A percentile compares a stretch with the other conserved stretches of the same genome.
phyloP scores from a whole-genome alignment of 495 filamentous ascomycete species.

The Penicillium silybi region DNA sequence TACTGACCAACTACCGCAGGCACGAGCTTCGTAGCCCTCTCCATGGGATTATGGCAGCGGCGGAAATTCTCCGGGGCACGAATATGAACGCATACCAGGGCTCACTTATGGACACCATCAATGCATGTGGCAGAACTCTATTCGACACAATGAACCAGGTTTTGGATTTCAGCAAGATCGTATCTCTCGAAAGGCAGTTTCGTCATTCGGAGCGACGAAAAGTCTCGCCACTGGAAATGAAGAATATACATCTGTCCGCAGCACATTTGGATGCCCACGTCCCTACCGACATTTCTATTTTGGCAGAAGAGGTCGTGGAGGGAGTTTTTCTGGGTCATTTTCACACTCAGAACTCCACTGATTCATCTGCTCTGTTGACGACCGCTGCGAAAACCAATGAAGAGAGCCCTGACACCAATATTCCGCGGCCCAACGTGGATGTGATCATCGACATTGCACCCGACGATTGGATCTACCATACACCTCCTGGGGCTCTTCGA shows the following conservation, averaged over 20 bases:
- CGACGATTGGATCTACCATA: conserved; percentile 58
- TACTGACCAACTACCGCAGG: neutral
- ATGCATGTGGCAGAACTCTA: conserved; percentile 69
- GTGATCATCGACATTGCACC: conserved; percentile 63
- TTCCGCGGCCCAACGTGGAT: conserved; percentile 35
- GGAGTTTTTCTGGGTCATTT: conserved; percentile 50
- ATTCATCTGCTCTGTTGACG: conserved; percentile 23
- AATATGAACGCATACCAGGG: conserved; percentile 50
- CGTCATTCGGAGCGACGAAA: conserved; percentile 34
- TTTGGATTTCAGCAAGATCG: conserved; percentile 69
- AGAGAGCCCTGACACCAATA: neutral
- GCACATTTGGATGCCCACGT: conserved; percentile 45
- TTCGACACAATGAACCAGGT: conserved; percentile 79
- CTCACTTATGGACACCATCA: conserved; percentile 66
- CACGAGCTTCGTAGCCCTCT: conserved; percentile 80
- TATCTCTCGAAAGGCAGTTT: conserved; percentile 47
- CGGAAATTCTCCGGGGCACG: conserved; percentile 57
- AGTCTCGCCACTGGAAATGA: conserved; percentile 26
- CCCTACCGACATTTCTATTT: conserved; percentile 34
- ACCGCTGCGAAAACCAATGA: conserved; percentile 7
- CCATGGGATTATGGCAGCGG: conserved; percentile 69
- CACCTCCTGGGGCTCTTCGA: conserved; percentile 67
- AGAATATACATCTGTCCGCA: conserved; percentile 27
- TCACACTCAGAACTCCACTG: conserved; percentile 33
- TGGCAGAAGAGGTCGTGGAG: conserved; percentile 50